Evolutionary conservation across 495 filamentous ascomycete species (phyloP).

Genomic region (Penicillium riverlandense): DNA sequence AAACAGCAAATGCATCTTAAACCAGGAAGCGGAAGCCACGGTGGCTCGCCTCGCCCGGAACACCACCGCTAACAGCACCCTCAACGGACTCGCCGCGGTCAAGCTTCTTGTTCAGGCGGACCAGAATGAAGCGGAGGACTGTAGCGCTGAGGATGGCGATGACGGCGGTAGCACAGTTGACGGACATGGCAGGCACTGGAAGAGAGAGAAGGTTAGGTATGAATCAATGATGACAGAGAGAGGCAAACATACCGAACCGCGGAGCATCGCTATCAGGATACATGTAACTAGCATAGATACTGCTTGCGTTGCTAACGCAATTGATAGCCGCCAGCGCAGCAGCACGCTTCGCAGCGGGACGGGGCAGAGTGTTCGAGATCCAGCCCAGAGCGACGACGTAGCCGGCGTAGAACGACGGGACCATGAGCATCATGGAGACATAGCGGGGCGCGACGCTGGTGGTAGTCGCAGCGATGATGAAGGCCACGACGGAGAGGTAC

Average conservation of each 20-base stretch:
- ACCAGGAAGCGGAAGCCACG: constrained; percentile 58
- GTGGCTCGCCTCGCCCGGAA: constrained; percentile 46
- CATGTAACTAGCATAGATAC: constrained; percentile 70
- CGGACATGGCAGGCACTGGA: constrained; percentile 59
- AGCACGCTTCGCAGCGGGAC: constrained; percentile 79
- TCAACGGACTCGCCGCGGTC: constrained; percentile 44
- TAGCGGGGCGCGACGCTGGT: constrained; percentile 60
- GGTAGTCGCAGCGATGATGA: constrained; percentile 69
- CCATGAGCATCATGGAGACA: constrained; percentile 81
- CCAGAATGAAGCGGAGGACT: constrained; percentile 55
- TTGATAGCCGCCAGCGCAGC: constrained; percentile 78
- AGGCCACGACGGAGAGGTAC: constrained; percentile 60
- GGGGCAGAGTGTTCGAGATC: constrained; percentile 73
- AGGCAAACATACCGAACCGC: constrained; percentile 28
- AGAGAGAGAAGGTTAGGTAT: not conserved
- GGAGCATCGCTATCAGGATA: constrained; percentile 43
- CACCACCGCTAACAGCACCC: constrained; percentile 5
- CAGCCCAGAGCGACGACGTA: constrained; percentile 71
- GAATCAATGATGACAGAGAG: not conserved
- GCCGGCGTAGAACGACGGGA: constrained; percentile 40
- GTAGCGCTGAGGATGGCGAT: constrained; percentile 62
- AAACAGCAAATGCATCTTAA: constrained; percentile 3
- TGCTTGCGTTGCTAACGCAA: constrained; percentile 64
- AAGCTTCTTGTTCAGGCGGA: constrained; percentile 65
- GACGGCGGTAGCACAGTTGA: constrained; percentile 62